Base-by-base conservation (phyloP, 2,329 filamentous ascomycete genomes). In the Penicillium sp. region DNA sequence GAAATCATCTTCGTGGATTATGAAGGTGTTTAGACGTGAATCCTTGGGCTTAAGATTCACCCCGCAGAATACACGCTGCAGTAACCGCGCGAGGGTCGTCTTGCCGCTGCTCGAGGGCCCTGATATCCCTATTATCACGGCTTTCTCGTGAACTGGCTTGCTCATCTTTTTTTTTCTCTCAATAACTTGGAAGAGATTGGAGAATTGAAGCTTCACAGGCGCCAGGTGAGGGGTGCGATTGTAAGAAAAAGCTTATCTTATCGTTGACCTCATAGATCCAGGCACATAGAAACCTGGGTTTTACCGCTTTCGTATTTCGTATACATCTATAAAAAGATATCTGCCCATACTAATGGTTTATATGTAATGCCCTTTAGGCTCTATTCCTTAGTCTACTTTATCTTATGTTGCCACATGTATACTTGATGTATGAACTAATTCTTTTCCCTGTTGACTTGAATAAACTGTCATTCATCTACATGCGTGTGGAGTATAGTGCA, bases 1-100 rank as follows among this genome's bases (percentile, higher is more conserved):
- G 73, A 97, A 99, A 75, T 99, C 94, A 78, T 99, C 94, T 73
- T 96, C 87, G 73, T 99, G 94, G 23, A 99, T 82, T 69, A 97
- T 90, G 70, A 92, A 93, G 0, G 75, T 70, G 6, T 65, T 67
- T 9, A 75, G 29, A 23, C 10, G 17, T n/a, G 3, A 9, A 43
- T 29, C 17, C 2, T 38, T 39, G 2, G 39, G 12, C 7, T 62
- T 55, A 0, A 63, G 49, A 21, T 42, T 38, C 2, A 65, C 61
- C 21, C 65, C 63, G 9, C 87, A 87, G 68, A 97, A 92, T 64
- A 96, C 87, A 70, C 90, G 86, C 58, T 91, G 87, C 19, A 99
- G 81, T 13, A 97, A 82, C 2, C 93, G 86, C 21, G 92, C 90
- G 15, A 99, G 84, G 2, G 94, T 97, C 2, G 94, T 97, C 79